A percentile compares a stretch with the other conserved stretches of the same genome.
Conservation (phyloP, 441 rosid genomes). For the Eugenia klotzschiana region DNA sequence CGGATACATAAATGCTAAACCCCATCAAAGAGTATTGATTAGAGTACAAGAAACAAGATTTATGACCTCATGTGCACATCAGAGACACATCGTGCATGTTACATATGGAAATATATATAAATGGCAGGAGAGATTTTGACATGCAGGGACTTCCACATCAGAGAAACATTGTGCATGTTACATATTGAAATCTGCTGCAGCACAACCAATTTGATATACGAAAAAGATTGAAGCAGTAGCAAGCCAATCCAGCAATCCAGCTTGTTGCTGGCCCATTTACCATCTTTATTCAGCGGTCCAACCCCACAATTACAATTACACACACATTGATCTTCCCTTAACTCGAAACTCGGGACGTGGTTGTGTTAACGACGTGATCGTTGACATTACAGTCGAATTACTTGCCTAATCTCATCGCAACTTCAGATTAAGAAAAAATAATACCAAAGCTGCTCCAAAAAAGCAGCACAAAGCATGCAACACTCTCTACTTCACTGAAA, state of each 20-base stretch:
- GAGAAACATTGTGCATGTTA: neutral
- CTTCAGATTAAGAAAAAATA: neutral
- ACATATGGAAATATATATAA: neutral
- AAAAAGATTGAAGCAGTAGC: neutral
- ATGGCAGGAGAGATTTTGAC: neutral
- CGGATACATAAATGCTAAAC: neutral
- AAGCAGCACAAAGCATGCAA: neutral
- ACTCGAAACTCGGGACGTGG: neutral
- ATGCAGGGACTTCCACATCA: neutral
- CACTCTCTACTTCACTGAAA: neutral
- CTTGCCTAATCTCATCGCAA: neutral
- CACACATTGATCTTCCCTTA: neutral
- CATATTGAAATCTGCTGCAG: neutral
- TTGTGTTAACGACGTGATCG: neutral
- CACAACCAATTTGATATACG: neutral
- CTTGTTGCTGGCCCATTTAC: neutral
- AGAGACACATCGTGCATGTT: neutral
- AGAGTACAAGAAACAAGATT: neutral
- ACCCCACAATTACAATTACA: neutral
- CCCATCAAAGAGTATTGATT: neutral
- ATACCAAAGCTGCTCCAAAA: neutral
- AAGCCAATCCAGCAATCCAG: neutral
- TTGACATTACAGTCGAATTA: neutral
- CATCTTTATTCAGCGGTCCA: neutral
- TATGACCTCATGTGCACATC: neutral